Evolutionary conservation across 1,284 basidiomycete genomes (phyloP).

Genomic region (Ustilago crameri): DNA sequence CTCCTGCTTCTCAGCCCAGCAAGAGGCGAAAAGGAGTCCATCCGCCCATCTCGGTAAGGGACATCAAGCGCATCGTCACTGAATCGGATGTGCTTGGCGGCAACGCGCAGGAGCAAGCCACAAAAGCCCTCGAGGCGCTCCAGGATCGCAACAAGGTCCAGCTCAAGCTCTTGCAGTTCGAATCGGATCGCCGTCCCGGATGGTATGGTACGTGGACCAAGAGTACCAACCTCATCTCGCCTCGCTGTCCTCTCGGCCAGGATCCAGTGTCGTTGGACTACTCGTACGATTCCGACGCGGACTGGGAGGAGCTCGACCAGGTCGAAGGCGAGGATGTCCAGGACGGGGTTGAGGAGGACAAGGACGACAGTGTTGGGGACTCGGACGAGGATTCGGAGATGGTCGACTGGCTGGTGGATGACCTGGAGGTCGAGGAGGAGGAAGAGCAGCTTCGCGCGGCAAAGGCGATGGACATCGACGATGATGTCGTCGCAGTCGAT

Average conservation of each 20-base stretch:
- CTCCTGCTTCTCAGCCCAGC: neutral
- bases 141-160: slow-evolving; percentile 59
- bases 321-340: slow-evolving; percentile 63
- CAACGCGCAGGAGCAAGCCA: slow-evolving; percentile 57
- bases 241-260: slow-evolving; percentile 61
- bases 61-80: slow-evolving; percentile 63
- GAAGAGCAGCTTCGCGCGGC: slow-evolving; percentile 29
- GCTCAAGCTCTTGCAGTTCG: slow-evolving; percentile 64
- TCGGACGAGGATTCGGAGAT: slow-evolving; percentile 64
- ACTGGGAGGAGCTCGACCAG: slow-evolving; percentile 64
- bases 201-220: slow-evolving; percentile 66
- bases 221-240: slow-evolving; percentile 59
- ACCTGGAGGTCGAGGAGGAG: slow-evolving; percentile 63
- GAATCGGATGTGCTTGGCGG: slow-evolving; percentile 65
- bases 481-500: slow-evolving; percentile 49
- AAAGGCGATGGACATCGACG: slow-evolving; percentile 28
- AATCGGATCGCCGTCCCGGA: slow-evolving; percentile 61
- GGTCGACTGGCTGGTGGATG: slow-evolving; percentile 67
- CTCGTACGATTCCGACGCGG: slow-evolving; percentile 65
- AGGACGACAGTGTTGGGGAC: slow-evolving; percentile 46
- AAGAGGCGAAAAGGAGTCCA: slow-evolving; percentile 49
- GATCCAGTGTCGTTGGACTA: slow-evolving; percentile 66
- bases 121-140: slow-evolving; percentile 52
- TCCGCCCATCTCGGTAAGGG: slow-evolving; percentile 57
- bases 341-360: slow-evolving; percentile 51